Evolutionary conservation across 140 eudicot genomes (phyloP), one percentile per base, ranked within the genome.

Genomic region (Stevia rebaudiana): DNA sequence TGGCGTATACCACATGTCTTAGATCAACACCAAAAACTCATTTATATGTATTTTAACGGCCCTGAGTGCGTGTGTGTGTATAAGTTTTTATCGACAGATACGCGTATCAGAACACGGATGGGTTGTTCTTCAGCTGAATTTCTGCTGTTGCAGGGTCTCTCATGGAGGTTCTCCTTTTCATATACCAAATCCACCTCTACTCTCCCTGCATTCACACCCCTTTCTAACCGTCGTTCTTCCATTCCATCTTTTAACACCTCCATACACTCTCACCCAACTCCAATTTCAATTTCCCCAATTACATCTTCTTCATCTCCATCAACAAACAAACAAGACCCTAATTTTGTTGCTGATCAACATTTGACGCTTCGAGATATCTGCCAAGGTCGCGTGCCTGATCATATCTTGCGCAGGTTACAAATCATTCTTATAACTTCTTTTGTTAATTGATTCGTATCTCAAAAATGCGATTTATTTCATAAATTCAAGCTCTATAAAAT

Each of bases 361-460:
- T 3, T 68, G 15, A 72, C 83, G 21, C 86, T 91, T 61, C 87
- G 83, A 1, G 74, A 77, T 35, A 70, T 87, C 50, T 91, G 98
- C 59, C 11, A 73, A 31, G 83, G 77, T 68, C 91, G 68, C 76
- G 86, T 91, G 47, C 98, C 96, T 24, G 81, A 79, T 49, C 98
- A 84, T 66, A 65, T 91, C 43, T 59, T 90, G 21, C 76, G 63
- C 78, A 81, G 97, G 95, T 76, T n/a, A 63, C 61, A 28, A 63
- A 13, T 47, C 31, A 11, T 40, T 48, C 61, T 12, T 43, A 2
- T 78, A 24, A 21, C 25, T 44, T 47, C 3, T 50, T 31, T 65
- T 49, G 13, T 9, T 6, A 23, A 41, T 17, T 7, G 21, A 15
- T 19, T 59, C 19, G 25, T 64, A 19, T 2, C 4, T 24, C 16